phyloP scores from a whole-genome alignment of 2,329 filamentous ascomycete genomes.

The Xylaria sp. region DNA sequence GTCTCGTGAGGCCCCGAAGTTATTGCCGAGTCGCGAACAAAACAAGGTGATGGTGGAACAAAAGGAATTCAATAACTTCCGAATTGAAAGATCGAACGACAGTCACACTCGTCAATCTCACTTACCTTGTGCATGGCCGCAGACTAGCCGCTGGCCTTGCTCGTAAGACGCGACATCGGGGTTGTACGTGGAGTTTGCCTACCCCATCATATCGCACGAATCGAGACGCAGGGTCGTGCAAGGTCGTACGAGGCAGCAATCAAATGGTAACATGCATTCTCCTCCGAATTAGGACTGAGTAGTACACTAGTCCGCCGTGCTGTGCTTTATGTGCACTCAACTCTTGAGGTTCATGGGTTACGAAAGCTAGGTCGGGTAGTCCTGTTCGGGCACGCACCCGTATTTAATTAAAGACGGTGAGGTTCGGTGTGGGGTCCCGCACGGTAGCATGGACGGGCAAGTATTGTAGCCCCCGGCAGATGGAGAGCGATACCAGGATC shows the following conservation, averaged over 20 bases:
- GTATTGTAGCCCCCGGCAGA: conserved; percentile 18
- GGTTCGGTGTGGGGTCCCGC: conserved; percentile 18
- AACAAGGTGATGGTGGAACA: neutral
- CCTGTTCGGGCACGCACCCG: neutral
- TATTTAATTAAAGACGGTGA: neutral
- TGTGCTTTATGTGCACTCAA: neutral
- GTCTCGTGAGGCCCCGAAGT: neutral
- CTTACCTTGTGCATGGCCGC: neutral
- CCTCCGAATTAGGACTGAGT: neutral
- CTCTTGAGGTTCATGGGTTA: neutral
- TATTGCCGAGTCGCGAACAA: neutral
- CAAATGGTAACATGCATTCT: neutral
- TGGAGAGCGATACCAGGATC: neutral
- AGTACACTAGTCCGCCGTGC: too few relatives aligned
- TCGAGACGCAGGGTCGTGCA: neutral
- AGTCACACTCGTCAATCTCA: neutral
- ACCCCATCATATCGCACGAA: neutral
- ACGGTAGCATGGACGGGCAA: conserved; percentile 10
- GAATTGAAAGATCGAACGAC: neutral
- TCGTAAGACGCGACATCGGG: conserved; percentile 3
- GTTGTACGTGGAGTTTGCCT: neutral
- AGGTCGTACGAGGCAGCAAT: conserved; percentile 10
- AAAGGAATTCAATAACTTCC: neutral
- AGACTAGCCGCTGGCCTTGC: neutral
- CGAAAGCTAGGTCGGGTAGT: too few relatives aligned